phyloP scores from a whole-genome alignment of 768 basidiomycete genomes.

The Chiua virens region DNA sequence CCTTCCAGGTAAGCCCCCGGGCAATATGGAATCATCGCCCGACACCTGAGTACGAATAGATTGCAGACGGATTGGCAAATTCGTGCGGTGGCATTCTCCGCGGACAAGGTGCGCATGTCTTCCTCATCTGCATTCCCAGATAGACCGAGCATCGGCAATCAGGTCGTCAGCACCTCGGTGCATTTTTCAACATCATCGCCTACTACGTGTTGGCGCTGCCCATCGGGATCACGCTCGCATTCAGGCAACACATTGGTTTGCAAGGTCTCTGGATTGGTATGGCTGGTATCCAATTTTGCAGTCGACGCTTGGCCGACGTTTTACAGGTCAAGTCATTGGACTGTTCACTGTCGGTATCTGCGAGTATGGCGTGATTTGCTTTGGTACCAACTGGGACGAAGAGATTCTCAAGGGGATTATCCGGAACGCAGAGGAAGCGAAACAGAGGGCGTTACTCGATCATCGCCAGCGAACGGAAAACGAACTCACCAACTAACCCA shows the following conservation, averaged over 20 bases:
- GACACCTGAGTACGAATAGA: slow-evolving; percentile 25
- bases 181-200: slow-evolving; percentile 69
- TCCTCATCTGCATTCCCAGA: no score
- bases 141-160: slow-evolving; percentile 6
- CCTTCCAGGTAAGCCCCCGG: slow-evolving; percentile 43
- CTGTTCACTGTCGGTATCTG: slow-evolving; percentile 69
- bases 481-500: slow-evolving; percentile 18
- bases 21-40: not conserved
- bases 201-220: slow-evolving; percentile 57
- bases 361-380: slow-evolving; percentile 63
- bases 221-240: slow-evolving; percentile 52
- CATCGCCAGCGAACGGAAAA: slow-evolving; percentile 11
- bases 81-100: slow-evolving; percentile 51
- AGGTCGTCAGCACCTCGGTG: slow-evolving; percentile 68
- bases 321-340: slow-evolving; percentile 67
- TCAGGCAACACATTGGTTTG: slow-evolving; percentile 43
- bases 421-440: slow-evolving; percentile 36
- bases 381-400: slow-evolving; percentile 49
- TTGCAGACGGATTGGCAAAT: slow-evolving; percentile 52
- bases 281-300: not conserved
- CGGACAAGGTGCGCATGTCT: slow-evolving; percentile 39
- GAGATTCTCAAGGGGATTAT: slow-evolving; percentile 42
- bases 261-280: slow-evolving; percentile 53
- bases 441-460: slow-evolving; percentile 27
- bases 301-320: slow-evolving; percentile 9